Evolutionary conservation across 495 filamentous ascomycete genomes (phyloP).

Genomic region (Neurospora cerealis): DNA sequence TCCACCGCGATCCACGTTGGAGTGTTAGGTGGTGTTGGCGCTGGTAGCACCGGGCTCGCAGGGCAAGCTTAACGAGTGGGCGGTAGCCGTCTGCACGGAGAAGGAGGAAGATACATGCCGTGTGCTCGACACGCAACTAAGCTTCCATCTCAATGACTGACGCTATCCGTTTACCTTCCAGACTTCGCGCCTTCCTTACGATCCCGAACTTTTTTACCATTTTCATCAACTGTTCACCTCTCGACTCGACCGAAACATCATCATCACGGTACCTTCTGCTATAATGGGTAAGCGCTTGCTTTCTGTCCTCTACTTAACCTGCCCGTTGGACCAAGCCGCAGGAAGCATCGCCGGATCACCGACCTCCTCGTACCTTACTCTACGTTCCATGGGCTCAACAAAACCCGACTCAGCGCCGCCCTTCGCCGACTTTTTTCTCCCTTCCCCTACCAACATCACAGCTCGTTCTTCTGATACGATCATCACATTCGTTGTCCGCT

Average conservation of each 20-base stretch:
- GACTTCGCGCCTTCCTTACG: slow-evolving; percentile 20
- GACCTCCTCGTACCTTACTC: slow-evolving; percentile 15
- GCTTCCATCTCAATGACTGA: slow-evolving; percentile 11
- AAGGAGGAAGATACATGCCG: background rate
- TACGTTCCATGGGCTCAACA: slow-evolving; percentile 1
- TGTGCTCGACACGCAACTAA: background rate
- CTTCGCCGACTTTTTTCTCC: slow-evolving; percentile 1
- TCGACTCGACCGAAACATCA: background rate
- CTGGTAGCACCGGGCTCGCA: background rate
- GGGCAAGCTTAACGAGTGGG: background rate
- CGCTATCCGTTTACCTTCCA: slow-evolving; percentile 9
- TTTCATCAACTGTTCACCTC: background rate
- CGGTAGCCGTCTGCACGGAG: background rate
- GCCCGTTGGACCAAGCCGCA: slow-evolving; percentile 18
- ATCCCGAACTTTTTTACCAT: slow-evolving; percentile 1
- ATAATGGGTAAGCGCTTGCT: slow-evolving; percentile 41
- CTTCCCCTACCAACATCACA: slow-evolving; percentile 11
- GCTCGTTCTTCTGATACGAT: slow-evolving; percentile 8
- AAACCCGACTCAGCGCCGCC: slow-evolving; percentile 5
- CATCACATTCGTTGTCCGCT: slow-evolving; percentile 11
- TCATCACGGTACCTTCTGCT: slow-evolving; percentile 12
- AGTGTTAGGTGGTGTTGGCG: background rate
- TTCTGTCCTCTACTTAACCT: slow-evolving; percentile 18
- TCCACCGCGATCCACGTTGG: background rate
- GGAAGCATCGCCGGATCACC: slow-evolving; percentile 18